phyloP scores from a whole-genome alignment of 768 basidiomycete genomes.

The Pulveroboletus sp. region DNA sequence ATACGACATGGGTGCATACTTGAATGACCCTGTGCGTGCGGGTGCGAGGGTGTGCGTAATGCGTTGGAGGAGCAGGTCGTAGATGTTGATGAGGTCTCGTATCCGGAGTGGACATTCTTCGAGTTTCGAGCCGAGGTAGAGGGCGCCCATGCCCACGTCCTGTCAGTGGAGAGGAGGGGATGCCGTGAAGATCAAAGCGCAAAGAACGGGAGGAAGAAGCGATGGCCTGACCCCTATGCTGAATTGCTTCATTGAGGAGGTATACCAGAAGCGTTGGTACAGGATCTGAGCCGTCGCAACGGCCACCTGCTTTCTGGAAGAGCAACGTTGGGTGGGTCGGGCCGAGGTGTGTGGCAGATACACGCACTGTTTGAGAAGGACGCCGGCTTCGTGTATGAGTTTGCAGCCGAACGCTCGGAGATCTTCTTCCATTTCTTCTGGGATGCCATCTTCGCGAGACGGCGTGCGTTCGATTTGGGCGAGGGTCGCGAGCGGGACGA shows the following conservation, averaged over 20 bases:
- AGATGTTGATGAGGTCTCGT: constrained; percentile 92
- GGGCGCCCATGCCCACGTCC: constrained; percentile 88
- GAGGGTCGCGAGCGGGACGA: constrained; percentile 82
- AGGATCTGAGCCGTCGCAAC: constrained; percentile 95
- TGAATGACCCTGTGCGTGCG: constrained; percentile 39
- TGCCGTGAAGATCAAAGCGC: constrained; percentile 6
- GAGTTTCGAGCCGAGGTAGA: constrained; percentile 85
- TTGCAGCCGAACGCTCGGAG: constrained; percentile 89
- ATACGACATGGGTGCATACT: constrained; percentile 84
- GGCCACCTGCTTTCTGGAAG: constrained; percentile 84
- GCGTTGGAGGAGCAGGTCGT: constrained; percentile 83
- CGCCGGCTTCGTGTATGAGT: constrained; percentile 91
- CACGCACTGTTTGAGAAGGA: constrained; percentile 82
- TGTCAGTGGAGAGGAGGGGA: constrained; percentile 32
- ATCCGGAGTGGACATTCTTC: constrained; percentile 91
- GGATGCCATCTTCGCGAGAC: constrained; percentile 78
- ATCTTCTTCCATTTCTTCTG: constrained; percentile 79
- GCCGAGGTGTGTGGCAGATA: too few species aligned
- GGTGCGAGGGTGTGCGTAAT: constrained; percentile 46
- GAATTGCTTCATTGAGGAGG: constrained; percentile 92
- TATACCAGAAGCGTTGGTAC: constrained; percentile 96
- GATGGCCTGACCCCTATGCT: constrained; percentile 71
- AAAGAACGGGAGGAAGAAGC: constrained; percentile 12
- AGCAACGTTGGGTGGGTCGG: too few species aligned
- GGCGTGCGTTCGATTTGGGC: constrained; percentile 77